Evolutionary conservation across 805 yeast genomes (phyloP).

Genomic region (Yarrowia divulgata): DNA sequence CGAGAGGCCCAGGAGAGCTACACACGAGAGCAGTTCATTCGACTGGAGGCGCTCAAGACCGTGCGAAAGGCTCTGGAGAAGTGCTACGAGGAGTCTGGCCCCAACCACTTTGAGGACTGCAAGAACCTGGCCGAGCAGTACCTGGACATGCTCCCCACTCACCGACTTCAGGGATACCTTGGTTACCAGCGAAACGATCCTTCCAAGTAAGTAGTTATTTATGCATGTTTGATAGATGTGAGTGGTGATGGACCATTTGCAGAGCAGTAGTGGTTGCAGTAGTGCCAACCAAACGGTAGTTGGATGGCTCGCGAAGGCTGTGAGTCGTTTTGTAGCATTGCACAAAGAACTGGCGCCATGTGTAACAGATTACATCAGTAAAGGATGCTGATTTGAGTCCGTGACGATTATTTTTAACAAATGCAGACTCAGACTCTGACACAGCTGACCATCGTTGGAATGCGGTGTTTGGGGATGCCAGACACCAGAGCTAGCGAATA

Average conservation of each 20-base stretch:
- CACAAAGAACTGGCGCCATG: too few relatives aligned
- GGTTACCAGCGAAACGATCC: slow-evolving; percentile 94
- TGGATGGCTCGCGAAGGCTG: too few relatives aligned
- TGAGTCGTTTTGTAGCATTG: too few relatives aligned
- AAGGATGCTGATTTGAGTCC: too few relatives aligned
- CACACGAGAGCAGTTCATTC: slow-evolving; percentile 80
- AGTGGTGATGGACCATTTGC: neutral
- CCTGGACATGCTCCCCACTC: slow-evolving; percentile 74
- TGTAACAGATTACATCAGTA: too few relatives aligned
- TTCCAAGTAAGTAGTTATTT: slow-evolving; percentile 63
- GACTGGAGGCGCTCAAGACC: slow-evolving; percentile 69
- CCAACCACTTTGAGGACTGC: slow-evolving; percentile 79
- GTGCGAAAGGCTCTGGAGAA: slow-evolving; percentile 77
- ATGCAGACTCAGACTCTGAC: too few relatives aligned
- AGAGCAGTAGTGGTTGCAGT: neutral
- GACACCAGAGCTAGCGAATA: too few relatives aligned
- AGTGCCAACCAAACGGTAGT: too few relatives aligned
- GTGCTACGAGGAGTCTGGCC: slow-evolving; percentile 68
- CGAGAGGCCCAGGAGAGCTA: slow-evolving; percentile 77
- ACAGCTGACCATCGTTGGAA: too few relatives aligned
- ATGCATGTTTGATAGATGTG: slow-evolving; percentile 25
- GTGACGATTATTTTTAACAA: too few relatives aligned
- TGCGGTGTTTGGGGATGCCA: too few relatives aligned
- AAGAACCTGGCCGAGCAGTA: slow-evolving; percentile 72
- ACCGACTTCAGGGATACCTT: slow-evolving; percentile 72